Percentiles rank a stretch among this genome's conserved stretches.
Conservation (phyloP, 2,329 filamentous ascomycete species). For the Rosellinia necatrix region DNA sequence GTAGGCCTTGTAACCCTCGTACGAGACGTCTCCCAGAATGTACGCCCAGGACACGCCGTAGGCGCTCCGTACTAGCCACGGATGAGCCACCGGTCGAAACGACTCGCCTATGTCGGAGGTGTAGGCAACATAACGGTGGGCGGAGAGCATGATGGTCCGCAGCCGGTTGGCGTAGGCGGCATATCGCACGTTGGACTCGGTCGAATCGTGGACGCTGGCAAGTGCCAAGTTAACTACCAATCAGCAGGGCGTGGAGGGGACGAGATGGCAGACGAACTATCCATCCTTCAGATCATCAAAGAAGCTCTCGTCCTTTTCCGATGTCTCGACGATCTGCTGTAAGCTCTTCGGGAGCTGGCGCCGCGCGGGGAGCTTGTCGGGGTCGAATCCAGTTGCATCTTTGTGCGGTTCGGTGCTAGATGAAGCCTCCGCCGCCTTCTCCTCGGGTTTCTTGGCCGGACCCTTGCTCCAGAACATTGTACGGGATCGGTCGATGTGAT, state of each 20-base stretch:
- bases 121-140: slow-evolving; percentile 96
- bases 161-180: slow-evolving; percentile 87
- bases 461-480: slow-evolving; percentile 42
- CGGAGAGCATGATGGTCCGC: slow-evolving; percentile 84
- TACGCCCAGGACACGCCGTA: slow-evolving; percentile 95
- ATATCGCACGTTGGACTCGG: slow-evolving; percentile 84
- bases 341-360: slow-evolving; percentile 59
- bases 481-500: not conserved
- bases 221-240: slow-evolving; percentile 5
- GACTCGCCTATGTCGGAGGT: slow-evolving; percentile 96
- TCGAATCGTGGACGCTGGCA: slow-evolving; percentile 74
- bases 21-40: slow-evolving; percentile 83
- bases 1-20: slow-evolving; percentile 96
- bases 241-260: not conserved
- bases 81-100: slow-evolving; percentile 91
- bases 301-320: slow-evolving; percentile 70
- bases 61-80: slow-evolving; percentile 76
- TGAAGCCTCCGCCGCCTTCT: slow-evolving; percentile 34
- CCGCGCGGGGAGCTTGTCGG: slow-evolving; percentile 52
- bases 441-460: slow-evolving; percentile 37
- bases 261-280: slow-evolving; percentile 61
- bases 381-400: slow-evolving; percentile 47
- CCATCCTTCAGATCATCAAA: slow-evolving; percentile 79
- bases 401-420: slow-evolving; percentile 38
- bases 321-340: slow-evolving; percentile 62